Conservation (phyloP, 352 stramenopile species). For the Globisporangium canariense region DNA sequence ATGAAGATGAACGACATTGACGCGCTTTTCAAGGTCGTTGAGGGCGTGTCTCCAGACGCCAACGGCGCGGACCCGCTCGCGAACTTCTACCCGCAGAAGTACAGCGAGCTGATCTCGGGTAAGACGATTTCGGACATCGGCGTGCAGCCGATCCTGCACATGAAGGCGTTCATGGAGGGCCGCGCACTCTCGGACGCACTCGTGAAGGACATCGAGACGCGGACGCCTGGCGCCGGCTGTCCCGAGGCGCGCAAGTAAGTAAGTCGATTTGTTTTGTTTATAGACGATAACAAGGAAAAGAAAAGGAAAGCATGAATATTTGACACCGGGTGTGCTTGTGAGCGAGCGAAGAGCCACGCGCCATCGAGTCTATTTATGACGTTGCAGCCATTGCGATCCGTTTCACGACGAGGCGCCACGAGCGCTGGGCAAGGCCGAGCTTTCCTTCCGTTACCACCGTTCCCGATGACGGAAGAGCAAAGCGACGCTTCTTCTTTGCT, state of each 20-base stretch:
- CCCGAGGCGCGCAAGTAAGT: slow-evolving; percentile 30
- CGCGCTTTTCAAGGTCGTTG: slow-evolving; percentile 90
- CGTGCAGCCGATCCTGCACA: slow-evolving; percentile 95
- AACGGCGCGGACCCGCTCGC: slow-evolving; percentile 56
- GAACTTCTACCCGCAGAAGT: slow-evolving; percentile 91
- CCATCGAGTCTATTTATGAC: neutral
- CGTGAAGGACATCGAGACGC: slow-evolving; percentile 81
- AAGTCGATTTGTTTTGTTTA: neutral
- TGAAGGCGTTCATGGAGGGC: slow-evolving; percentile 94
- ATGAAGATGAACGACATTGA: slow-evolving; percentile 99
- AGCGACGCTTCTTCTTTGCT: slow-evolving; percentile 1
- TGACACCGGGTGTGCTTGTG: neutral
- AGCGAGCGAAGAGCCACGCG: neutral
- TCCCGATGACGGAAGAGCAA: neutral
- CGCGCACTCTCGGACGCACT: slow-evolving; percentile 81
- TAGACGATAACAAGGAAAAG: neutral
- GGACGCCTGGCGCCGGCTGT: slow-evolving; percentile 51
- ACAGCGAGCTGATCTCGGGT: slow-evolving; percentile 87
- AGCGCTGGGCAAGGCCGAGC: neutral
- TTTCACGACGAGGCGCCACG: neutral
- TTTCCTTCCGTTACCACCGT: slow-evolving; percentile 4
- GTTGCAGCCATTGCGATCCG: neutral
- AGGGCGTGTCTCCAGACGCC: slow-evolving; percentile 45
- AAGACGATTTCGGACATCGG: slow-evolving; percentile 91
- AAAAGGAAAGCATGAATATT: neutral